Evolutionary conservation across 352 stramenopile species (phyloP), one percentile per base, ranked within the genome.

Genomic region (Globisporangium solare): DNA sequence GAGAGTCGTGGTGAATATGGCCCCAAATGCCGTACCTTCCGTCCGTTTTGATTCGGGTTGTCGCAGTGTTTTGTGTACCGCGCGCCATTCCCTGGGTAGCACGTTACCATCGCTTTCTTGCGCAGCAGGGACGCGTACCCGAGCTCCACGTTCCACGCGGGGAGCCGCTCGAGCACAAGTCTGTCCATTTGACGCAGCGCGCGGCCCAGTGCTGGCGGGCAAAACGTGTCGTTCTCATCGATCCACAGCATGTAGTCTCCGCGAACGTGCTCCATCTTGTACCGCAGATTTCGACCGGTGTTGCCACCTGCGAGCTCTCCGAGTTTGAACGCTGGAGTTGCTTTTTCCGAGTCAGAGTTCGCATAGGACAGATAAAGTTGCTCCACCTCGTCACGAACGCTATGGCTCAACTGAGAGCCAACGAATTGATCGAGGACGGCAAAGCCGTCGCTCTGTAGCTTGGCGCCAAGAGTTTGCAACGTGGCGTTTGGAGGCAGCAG

Each of bases 161-260:
- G 37, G 12, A 78, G 56, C 7, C 62, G 61, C 18, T 80, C 70
- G 6, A 80, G 61, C 2, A 84, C 50, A 17, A 82, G 47, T 2
- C 62, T 63, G 42, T 80, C 71, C 1, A 84, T 54, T 32, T 82
- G 71, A 0, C 69, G 63, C 11, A 84, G 55, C 3, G 62, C 61
- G 12, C 56, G 55, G 2, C 48, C 40, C 8, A 80, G 40, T 0
- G 54, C 60, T 11, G 17, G 18, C 3, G 71, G 62, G 52, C 74
- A 80, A 24, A 53, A 71, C 14, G 47, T 7, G n/a, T 84, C 70
- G 12, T 51, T 49, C 45, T 76, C 74, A 47, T 80, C 70, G 8
- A 82, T 24, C 74, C 74, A 84, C 4, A 78, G 57, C 46, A 84
- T 61, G 54, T 74, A 71, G 48, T 84, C 74, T 2, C 74, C 74